Evolutionary conservation across 495 filamentous ascomycete species (phyloP).

Genomic region (Aspergillus sclerotioniger): DNA sequence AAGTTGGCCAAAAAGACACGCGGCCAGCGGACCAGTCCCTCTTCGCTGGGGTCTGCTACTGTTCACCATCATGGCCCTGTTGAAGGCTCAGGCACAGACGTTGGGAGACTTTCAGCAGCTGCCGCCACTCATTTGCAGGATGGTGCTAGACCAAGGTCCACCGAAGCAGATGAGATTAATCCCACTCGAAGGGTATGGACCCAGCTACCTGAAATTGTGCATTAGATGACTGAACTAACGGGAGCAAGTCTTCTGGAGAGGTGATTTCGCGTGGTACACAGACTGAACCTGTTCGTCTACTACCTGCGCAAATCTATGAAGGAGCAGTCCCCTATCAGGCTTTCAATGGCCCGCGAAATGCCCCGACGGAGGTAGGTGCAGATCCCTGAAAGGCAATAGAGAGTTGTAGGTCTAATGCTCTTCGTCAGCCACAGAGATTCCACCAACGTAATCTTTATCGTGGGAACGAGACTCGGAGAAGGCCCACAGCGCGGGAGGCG

Average conservation of each 20-base stretch:
- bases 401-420: neutral
- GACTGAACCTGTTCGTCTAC: neutral
- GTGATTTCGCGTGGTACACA: conserved; percentile 6
- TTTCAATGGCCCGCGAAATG: neutral
- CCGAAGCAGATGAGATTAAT: neutral
- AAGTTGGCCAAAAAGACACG: neutral
- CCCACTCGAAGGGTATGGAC: neutral
- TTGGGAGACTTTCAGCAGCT: neutral
- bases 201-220: neutral
- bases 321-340: neutral
- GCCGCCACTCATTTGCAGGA: neutral
- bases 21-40: neutral
- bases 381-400: neutral
- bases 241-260: neutral
- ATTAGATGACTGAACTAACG: neutral
- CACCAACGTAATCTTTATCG: neutral
- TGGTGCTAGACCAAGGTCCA: neutral
- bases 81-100: neutral
- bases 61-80: neutral
- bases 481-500: neutral
- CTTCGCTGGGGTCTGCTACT: neutral
- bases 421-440: neutral
- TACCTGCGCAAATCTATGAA: neutral
- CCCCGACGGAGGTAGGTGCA: neutral
- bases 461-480: neutral